These are phyloP conservation scores for Endogone sp. DNA, from an alignment of 192 early-diverging fungal species.

Conservation along the genomic window DNA sequence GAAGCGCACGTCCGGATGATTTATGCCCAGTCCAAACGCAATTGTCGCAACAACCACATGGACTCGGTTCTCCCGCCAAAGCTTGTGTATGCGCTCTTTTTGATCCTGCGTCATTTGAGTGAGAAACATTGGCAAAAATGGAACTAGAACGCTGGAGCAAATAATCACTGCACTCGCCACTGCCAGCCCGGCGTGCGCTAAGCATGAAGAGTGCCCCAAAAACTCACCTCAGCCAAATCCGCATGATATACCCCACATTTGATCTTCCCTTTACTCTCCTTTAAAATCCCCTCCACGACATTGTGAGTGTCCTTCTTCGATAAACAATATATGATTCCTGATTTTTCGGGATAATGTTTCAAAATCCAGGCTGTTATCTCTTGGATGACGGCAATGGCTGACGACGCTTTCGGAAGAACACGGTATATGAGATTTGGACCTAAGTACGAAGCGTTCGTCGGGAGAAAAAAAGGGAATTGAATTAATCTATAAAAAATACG, in stretches of 20 bases:
- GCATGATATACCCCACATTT: slow-evolving; percentile 59
- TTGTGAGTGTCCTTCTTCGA: slow-evolving; percentile 59
- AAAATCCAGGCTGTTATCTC: slow-evolving; percentile 58
- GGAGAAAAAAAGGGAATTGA: not conserved
- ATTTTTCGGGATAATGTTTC: slow-evolving; percentile 31
- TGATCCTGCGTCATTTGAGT: slow-evolving; percentile 65
- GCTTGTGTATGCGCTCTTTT: slow-evolving; percentile 67
- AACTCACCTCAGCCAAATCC: slow-evolving; percentile 47
- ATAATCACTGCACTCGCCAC: no score
- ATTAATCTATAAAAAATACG: no score
- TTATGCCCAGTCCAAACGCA: slow-evolving; percentile 74
- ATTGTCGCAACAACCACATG: slow-evolving; percentile 72
- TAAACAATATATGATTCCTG: slow-evolving; percentile 70
- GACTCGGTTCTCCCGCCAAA: slow-evolving; percentile 72
- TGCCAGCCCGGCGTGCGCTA: no score
- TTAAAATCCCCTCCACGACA: slow-evolving; percentile 41
- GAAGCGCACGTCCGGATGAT: slow-evolving; percentile 68
- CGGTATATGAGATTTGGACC: slow-evolving; percentile 57
- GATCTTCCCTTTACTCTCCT: slow-evolving; percentile 43
- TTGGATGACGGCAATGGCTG: slow-evolving; percentile 31
- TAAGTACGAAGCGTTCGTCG: not conserved
- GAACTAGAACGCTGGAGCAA: no score
- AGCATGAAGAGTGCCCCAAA: not conserved
- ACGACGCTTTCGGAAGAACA: slow-evolving; percentile 47
- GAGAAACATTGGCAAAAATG: no score